Conservation (phyloP, 2,329 filamentous ascomycete genomes). For the Sporothrix brunneoviolacea region DNA sequence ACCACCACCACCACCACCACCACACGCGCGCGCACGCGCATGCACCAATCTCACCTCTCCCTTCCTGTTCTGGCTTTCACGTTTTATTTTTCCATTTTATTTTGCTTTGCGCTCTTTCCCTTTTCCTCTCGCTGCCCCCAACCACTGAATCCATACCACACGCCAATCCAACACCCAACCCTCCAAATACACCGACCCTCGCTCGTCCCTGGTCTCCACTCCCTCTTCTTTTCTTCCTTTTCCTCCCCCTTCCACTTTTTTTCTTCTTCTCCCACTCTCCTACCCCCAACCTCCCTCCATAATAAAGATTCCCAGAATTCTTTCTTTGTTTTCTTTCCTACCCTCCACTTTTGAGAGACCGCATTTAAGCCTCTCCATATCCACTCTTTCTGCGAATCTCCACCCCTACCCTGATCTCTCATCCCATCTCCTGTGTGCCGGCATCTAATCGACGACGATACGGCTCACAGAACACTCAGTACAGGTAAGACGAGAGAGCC, state of each 20-base stretch:
- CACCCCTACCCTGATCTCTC: constrained; percentile 16
- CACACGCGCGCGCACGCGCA: neutral
- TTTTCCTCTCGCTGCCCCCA: constrained; percentile 1
- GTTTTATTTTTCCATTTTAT: neutral
- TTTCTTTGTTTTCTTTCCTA: constrained; percentile 14
- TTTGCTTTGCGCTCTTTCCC: neutral
- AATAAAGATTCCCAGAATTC: constrained; percentile 10
- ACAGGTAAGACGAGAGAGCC: constrained; percentile 7
- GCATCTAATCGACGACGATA: constrained; percentile 9
- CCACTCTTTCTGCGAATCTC: constrained; percentile 19
- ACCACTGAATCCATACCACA: constrained; percentile 7
- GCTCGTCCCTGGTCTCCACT: constrained; percentile 19
- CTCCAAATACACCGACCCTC: constrained; percentile 2
- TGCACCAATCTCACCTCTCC: constrained; percentile 1
- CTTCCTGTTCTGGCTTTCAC: neutral
- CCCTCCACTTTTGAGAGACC: constrained; percentile 19
- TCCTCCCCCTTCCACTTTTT: too few relatives aligned
- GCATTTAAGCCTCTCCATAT: constrained; percentile 21
- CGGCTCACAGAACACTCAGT: constrained; percentile 10
- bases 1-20: neutral
- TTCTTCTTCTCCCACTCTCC: constrained; percentile 9
- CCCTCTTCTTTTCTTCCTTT: constrained; percentile 20
- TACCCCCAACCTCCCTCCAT: constrained; percentile 9
- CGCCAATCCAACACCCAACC: constrained; percentile 7
- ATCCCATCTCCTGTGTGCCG: constrained; percentile 11